Evolutionary conservation across 2,329 filamentous ascomycete genomes (phyloP), one percentile per base, ranked within the genome.

Genomic region (Cladophialophora psammophila): DNA sequence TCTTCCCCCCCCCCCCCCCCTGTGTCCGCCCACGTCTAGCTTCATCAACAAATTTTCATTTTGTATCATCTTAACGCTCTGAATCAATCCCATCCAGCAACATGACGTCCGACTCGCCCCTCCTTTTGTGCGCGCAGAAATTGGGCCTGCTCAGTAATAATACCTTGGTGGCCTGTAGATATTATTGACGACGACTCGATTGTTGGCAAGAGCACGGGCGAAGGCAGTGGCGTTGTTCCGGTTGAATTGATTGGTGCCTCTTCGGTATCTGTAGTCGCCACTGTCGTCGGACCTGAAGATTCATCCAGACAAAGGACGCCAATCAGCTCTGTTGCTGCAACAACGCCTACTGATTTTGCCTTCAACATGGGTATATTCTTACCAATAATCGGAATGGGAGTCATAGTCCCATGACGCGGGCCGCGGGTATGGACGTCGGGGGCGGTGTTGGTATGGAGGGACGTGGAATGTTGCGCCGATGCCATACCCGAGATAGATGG

Each of bases 111-210:
- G 8, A 18, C 9, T 18, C 35, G 4, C 15, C 20, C 34, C 34
- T 35, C 13, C 57, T 12, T 18, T 12, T 34, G 10, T 15, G n/a
- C 12, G 42, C 13, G 34, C 18, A 9, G 5, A 7, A 5, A 5
- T n/a, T 10, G 12, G 12, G 5, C 34, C 20, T 26, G 12, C n/a
- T 61, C 54, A 64, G 18, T 53, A 59, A 34, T 34, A 59, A 59
- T 59, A 32, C 31, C 62, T 52, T 5, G 26, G n/a, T 38, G 31
- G 32, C 42, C 62, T 35, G 35, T 35, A 52, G 34, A 64, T 50
- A 35, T 57, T 58, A 15, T 64, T 64, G 20, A 61, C 59, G n/a
- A 61, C 59, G 32, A 61, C 59, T n/a, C 59, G 40, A 60, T 60
- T 60, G 38, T 18, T 60, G 38, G 57, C 59, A 18, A 52, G 35